Percentiles rank a stretch among this genome's conserved stretches.
These are phyloP conservation scores for Globisporangium canariense DNA, from an alignment of 352 stramenopile species.

Conservation along the genomic window DNA sequence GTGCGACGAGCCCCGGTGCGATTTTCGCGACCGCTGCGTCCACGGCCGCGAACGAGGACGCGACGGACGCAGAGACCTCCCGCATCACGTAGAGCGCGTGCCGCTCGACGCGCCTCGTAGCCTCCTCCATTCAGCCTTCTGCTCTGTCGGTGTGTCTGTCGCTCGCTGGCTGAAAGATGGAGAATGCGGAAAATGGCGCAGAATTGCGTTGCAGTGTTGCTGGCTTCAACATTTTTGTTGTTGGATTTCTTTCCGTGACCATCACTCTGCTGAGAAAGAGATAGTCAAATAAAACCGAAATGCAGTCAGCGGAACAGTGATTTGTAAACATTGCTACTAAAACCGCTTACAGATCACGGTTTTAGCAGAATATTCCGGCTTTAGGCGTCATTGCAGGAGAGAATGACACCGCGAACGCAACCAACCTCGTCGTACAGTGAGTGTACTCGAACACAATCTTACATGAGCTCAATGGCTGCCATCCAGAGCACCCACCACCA, in stretches of 20 bases:
- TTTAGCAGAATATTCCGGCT: no score
- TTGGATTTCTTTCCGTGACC: slow-evolving; percentile 6
- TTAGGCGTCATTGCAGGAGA: not conserved
- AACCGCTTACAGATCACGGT: no score
- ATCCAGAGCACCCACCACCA: no score
- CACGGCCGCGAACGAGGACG: slow-evolving; percentile 7
- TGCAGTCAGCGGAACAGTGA: no score
- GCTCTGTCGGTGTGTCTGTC: not conserved
- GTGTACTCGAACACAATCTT: not conserved
- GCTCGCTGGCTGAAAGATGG: not conserved
- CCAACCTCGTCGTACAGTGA: no score
- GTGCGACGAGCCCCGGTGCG: slow-evolving; percentile 16
- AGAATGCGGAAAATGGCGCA: slow-evolving; percentile 9
- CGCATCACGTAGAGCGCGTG: not conserved
- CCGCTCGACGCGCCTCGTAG: slow-evolving; percentile 5
- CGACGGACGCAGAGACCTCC: slow-evolving; percentile 10
- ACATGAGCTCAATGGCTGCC: no score
- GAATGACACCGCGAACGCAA: not conserved
- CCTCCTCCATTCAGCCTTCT: slow-evolving; percentile 11
- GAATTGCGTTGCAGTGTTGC: not conserved
- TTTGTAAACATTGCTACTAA: no score
- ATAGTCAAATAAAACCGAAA: no score
- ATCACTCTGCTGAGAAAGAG: not conserved
- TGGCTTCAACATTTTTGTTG: slow-evolving; percentile 11
- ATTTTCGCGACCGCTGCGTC: slow-evolving; percentile 14